These are phyloP conservation scores for Erysimum cheiri DNA, from an alignment of 441 rosid species.

Conservation along the genomic window DNA sequence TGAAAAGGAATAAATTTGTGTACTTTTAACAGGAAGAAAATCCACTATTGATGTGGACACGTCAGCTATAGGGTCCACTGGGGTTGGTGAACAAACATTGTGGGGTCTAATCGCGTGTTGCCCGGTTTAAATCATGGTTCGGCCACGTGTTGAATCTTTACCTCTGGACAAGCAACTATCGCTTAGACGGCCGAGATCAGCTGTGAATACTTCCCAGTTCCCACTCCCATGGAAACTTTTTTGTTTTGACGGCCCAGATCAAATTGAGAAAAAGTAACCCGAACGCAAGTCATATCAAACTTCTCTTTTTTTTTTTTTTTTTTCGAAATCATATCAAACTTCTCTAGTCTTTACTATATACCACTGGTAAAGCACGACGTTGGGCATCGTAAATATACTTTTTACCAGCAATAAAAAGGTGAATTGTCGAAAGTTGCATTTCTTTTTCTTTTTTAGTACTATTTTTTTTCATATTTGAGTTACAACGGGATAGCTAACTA, in stretches of 20 bases:
- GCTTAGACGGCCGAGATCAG: slow-evolving; percentile 16
- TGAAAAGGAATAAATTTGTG: not conserved
- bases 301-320: too few relatives aligned
- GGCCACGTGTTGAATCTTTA: slow-evolving; percentile 15
- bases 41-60: slow-evolving; percentile 6
- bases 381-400: too few relatives aligned
- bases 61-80: slow-evolving; percentile 31
- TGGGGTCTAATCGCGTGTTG: slow-evolving; percentile 8
- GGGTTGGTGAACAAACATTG: slow-evolving; percentile 29
- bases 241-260: not conserved
- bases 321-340: too few relatives aligned
- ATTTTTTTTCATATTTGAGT: too few relatives aligned
- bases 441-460: too few relatives aligned
- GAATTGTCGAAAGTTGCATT: too few relatives aligned
- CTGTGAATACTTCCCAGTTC: not conserved
- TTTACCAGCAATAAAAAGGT: too few relatives aligned
- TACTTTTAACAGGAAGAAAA: not conserved
- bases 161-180: not conserved
- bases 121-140: not conserved
- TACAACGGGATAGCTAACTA: too few relatives aligned
- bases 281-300: too few relatives aligned
- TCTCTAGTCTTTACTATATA: too few relatives aligned
- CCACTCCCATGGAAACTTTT: not conserved
- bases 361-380: too few relatives aligned
- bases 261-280: not conserved